These are phyloP conservation scores for Amylocystis lapponica DNA, from an alignment of 768 basidiomycete species.

Conservation along the genomic window DNA sequence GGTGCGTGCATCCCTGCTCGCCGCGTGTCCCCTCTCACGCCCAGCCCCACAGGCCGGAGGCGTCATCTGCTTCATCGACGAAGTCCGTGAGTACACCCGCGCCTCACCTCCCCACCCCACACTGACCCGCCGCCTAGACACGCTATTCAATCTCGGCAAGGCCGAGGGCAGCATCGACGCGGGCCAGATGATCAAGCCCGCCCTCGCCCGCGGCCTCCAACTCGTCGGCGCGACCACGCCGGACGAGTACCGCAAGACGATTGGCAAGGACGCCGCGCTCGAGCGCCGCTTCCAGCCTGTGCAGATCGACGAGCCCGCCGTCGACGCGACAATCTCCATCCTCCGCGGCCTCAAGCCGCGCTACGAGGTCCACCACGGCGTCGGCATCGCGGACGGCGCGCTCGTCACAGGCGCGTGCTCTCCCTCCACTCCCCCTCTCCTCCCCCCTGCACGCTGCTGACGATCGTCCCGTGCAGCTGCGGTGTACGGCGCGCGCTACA, in stretches of 20 bases:
- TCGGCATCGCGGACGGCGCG: conserved; percentile 84
- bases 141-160: conserved; percentile 84
- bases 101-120: background rate
- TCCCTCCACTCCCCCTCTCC: background rate
- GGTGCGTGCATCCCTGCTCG: conserved; percentile 27
- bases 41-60: conserved; percentile 42
- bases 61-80: conserved; percentile 91
- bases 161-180: conserved; percentile 90
- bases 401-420: conserved; percentile 64
- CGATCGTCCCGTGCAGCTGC: conserved; percentile 48
- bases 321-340: conserved; percentile 81
- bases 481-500: conserved; percentile 78
- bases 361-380: conserved; percentile 92
- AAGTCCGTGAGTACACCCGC: conserved; percentile 64
- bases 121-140: conserved; percentile 37
- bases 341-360: conserved; percentile 78
- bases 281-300: conserved; percentile 91
- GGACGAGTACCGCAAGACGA: conserved; percentile 88
- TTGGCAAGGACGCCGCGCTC: conserved; percentile 87
- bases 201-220: conserved; percentile 80
- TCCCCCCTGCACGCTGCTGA: too few species aligned
- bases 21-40: background rate
- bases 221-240: conserved; percentile 90
- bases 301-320: conserved; percentile 81
- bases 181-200: conserved; percentile 91